Base-by-base conservation (phyloP, 2,329 filamentous ascomycete species). In the Trichoderma atrobrunneum region DNA sequence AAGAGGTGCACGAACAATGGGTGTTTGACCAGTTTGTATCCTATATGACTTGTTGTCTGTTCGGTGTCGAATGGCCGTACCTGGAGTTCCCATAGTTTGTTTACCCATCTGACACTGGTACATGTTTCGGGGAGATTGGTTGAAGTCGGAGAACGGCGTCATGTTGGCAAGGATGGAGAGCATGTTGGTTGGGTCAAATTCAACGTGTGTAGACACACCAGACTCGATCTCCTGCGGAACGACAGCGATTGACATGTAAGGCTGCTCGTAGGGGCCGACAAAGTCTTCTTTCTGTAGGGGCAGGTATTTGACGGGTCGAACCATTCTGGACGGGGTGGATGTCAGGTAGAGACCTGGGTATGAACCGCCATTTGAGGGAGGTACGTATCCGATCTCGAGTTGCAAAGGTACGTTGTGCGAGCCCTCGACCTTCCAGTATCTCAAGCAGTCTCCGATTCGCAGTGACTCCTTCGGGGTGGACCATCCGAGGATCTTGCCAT, bases 71-170 rank as follows among this genome's bases (percentile, higher is more conserved):
- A 95, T 85, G 3, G 95, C 92, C 8, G 95, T 93, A 72, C 92
- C 95, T 4, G 95, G 94, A 28, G 96, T 98, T 81, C 96, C 96
- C 96, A 99, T 99, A 0, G 95, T 95, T 85, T 99, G 96, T 82
- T 99, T 99, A 84, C 94, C 94, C 96, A 98, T 98, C 86, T 98
- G 96, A 84, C 95, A 98, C 81, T 97, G 93, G 81, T 98, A 99
- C 95, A 98, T 98, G 84, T 99, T 99, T 88, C 96, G 88, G 1
- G 96, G 96, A 16, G 95, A 98, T 82, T 99, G 96, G 83, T 99
- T 99, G 84, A 97, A 97, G 81, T 99, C 94, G 61, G 95, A 98
- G 84, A 99, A 99, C 4, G 96, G 96, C 0, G 96, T 99, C 92
- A 98, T 97, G 83, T 98, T 98, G 78, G 96, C 96, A 66, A 99